Percentiles rank a stretch among this genome's conserved stretches.
These are phyloP conservation scores for Plasmodium gaboni DNA, from an alignment of 169 alveolate species.

Conservation along the genomic window DNA sequence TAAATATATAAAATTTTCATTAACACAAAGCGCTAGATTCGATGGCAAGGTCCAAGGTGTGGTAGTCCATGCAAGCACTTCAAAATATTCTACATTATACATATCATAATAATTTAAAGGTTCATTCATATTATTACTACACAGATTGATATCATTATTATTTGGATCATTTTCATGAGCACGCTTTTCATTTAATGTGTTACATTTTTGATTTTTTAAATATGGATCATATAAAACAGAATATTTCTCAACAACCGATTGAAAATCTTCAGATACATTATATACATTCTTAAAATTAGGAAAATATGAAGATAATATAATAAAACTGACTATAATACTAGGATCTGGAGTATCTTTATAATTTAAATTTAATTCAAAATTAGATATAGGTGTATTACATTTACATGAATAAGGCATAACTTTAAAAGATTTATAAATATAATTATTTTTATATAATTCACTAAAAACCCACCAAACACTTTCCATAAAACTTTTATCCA, in stretches of 20 bases:
- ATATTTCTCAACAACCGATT: not conserved
- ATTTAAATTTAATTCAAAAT: conserved; percentile 97
- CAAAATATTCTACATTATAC: not conserved
- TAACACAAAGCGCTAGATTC: conserved; percentile 95
- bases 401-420: conserved; percentile 99
- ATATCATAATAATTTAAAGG: not conserved
- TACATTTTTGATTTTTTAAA: not conserved
- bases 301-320: conserved; percentile 57
- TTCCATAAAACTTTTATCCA: conserved; percentile 98
- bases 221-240: not conserved
- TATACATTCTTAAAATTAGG: conserved; percentile 15
- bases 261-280: not conserved
- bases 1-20: conserved; percentile 94
- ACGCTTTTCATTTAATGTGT: too few species aligned
- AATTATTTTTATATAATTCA: conserved; percentile 92
- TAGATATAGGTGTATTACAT: conserved; percentile 97
- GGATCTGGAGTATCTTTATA: conserved; percentile 98
- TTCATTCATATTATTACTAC: not conserved
- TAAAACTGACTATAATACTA: conserved; percentile 95
- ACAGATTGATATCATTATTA: not conserved
- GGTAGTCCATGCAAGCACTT: conserved; percentile 98
- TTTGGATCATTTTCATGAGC: not conserved
- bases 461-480: conserved; percentile 96
- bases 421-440: conserved; percentile 96
- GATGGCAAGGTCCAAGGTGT: conserved; percentile 99